Base-by-base conservation (phyloP, 1,284 basidiomycete species). In the Sanguinoderma infundibulare region DNA sequence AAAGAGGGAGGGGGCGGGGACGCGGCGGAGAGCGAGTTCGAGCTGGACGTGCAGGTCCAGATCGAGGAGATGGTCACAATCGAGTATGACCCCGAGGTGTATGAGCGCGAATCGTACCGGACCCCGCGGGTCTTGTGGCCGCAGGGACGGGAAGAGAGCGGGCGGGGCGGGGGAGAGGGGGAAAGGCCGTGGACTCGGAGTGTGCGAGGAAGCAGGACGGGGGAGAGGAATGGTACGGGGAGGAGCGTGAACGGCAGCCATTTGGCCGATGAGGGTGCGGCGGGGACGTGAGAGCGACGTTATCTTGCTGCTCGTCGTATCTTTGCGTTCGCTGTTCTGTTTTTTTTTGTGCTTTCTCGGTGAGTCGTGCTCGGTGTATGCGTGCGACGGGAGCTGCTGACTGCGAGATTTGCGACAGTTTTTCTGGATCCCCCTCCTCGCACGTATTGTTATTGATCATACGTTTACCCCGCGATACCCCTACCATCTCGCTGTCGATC, bases 21-120 rank as follows among this genome's bases (percentile, higher is more conserved):
- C 38, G 38, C 3, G 53, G 28, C 14, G 50, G 58, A 35, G 12
- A 42, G 54, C n/a, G 59, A 56, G 39, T 47, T 57, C 28, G 57
- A 60, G 32, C 38, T 49, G 24, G 56, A 56, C 28, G 40, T 65
- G 59, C 65, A 67, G 32, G 70, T 70, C 49, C 60, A 65, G 62
- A 53, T 69, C 59, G 64, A 67, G 57, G 62, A 65, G 39, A 66
- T 51, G 35, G 64, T 68, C 32, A 64, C 60, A 52, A 66, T 69
- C 22, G 68, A 66, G 64, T 64, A 64, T 34, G 63, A 59, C 55
- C 51, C 62, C n/a, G 59, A 53, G 30, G 54, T 55, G 57, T 60
- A 24, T 34, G 54, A 39, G 44, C 56, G 55, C 47, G 67, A 66
- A 59, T 59, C 64, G 59, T 66, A 66, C 40, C 64, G 64, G 20